Base-by-base conservation (phyloP, 176 grass and related monocot genomes). In the Alloteropsis semialata region DNA sequence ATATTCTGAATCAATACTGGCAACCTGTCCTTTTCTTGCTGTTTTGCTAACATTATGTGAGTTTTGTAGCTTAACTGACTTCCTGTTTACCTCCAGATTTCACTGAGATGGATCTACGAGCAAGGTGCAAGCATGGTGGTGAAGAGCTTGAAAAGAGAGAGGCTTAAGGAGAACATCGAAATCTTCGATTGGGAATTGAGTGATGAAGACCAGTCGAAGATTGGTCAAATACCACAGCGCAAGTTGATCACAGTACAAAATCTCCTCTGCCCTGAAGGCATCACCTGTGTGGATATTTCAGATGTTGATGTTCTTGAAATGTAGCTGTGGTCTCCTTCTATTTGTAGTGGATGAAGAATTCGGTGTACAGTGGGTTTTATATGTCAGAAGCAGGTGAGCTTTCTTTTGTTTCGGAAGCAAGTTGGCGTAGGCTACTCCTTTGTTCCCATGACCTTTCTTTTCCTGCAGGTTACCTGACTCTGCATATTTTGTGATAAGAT, bases 161-260 rank as follows among this genome's bases (percentile, higher is more conserved):
- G 88, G 61, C 81, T 91, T n/a, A 71, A 67, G 38, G 76, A 97
- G 67, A 97, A 91, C 66, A 33, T 89, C 0, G 39, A 77, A 50
- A 75, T 91, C 59, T 93, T 97, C 16, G 14, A 91, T n/a, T 93
- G 91, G 91, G 81, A 91, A 74, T 55, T 97, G 78, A 93, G 34
- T 0, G 55, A 89, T 0, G 86, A 87, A 91, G 88, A 97, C n/a
- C 43, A 21, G 42, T 61, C 81, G 13, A 89, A 87, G 54, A 93
- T 93, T 55, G 24, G 55, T 57, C 62, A 73, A 30, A 89, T 93
- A 72, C 60, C 74, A 39, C 84, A 97, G 54, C 41, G 69, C 36
- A 94, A 92, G 53, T 48, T 29, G 33, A 6, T 58, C 37, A 69
- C 28, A 1, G 33, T 86, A 63, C 32, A 41, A 1, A 21, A 3